phyloP scores from a whole-genome alignment of 2,329 filamentous ascomycete genomes.

The Sporothrix pseudoabietina region DNA sequence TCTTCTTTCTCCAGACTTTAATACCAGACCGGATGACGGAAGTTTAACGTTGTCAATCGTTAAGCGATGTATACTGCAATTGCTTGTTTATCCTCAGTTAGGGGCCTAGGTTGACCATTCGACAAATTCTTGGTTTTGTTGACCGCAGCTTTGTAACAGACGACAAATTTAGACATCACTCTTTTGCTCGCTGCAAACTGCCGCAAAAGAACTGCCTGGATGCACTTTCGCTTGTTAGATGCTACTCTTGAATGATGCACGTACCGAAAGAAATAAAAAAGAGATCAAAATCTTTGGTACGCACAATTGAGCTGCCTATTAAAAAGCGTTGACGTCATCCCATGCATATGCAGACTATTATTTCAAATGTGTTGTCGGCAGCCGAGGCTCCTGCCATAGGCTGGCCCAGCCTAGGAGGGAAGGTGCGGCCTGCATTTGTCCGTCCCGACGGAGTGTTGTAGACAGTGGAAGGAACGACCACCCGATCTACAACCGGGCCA shows the following conservation, averaged over 20 bases:
- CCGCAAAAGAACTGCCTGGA: not conserved
- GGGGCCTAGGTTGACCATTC: not conserved
- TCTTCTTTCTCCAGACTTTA: not conserved
- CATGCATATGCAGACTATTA: not conserved
- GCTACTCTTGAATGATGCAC: not conserved
- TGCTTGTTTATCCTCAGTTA: not conserved
- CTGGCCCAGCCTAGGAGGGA: not conserved
- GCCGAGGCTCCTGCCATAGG: not conserved
- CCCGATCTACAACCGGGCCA: not conserved
- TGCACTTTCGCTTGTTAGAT: not conserved
- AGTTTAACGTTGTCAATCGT: not conserved
- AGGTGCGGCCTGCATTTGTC: conserved; percentile 9
- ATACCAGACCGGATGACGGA: not conserved
- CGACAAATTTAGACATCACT: too few relatives aligned
- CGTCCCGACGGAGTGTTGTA: conserved; percentile 15
- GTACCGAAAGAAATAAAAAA: not conserved
- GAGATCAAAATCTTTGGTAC: not conserved
- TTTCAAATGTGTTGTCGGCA: not conserved
- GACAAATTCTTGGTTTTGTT: not conserved
- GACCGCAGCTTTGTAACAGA: not conserved
- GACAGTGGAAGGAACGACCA: conserved; percentile 1
- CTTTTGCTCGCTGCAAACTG: not conserved
- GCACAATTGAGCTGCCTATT: not conserved
- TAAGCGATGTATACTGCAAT: not conserved
- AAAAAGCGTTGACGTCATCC: not conserved